Evolutionary conservation across 306 rosid species (phyloP).

Genomic region (Vigna angularis): DNA sequence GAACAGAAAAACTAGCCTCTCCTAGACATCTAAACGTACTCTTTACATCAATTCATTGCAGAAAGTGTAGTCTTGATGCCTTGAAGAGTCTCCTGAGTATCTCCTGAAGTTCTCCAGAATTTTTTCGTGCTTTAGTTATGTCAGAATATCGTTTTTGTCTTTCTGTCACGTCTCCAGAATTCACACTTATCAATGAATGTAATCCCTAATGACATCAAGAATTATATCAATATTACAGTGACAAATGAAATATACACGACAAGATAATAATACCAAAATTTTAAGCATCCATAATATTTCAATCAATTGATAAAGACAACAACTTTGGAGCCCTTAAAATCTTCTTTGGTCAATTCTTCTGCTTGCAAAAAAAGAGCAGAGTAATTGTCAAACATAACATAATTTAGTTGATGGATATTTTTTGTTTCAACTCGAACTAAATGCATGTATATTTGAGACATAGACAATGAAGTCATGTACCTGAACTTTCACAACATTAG

Average conservation of each 20-base stretch:
- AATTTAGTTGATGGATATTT: background rate
- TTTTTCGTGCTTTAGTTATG: too few relatives aligned
- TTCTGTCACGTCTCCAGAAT: too few relatives aligned
- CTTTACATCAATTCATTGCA: too few relatives aligned
- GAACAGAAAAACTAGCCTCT: too few relatives aligned
- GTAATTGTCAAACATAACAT: slow-evolving; percentile 21
- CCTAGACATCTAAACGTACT: too few relatives aligned
- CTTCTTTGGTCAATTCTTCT: slow-evolving; percentile 71
- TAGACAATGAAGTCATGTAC: slow-evolving; percentile 46
- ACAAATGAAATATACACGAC: too few relatives aligned
- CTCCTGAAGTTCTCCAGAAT: too few relatives aligned
- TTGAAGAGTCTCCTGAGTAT: too few relatives aligned
- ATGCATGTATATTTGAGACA: background rate
- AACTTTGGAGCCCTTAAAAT: slow-evolving; percentile 87
- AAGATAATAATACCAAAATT: background rate
- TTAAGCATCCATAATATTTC: background rate
- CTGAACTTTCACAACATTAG: slow-evolving; percentile 84
- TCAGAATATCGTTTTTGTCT: too few relatives aligned
- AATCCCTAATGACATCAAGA: background rate
- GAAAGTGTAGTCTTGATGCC: too few relatives aligned
- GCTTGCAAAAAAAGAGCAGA: slow-evolving; percentile 53
- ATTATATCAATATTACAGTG: background rate
- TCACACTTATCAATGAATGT: background rate
- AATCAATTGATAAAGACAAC: slow-evolving; percentile 32
- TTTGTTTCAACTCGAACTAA: background rate